Evolutionary conservation across 306 rosid genomes (phyloP).

Genomic region (Prunus persica): Prunus_persica_NCBIv2 NC_034012.1:3644001-3644500

Average conservation of each 20-base stretch:
- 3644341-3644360: background rate
- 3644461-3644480: background rate
- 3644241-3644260: conserved; percentile 58
- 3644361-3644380: background rate
- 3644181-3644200: conserved; percentile 84
- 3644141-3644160: conserved; percentile 96
- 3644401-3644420: conserved; percentile 4
- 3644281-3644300: background rate
- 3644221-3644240: conserved; percentile 44
- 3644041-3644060: background rate
- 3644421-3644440: background rate
- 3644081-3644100: conserved; percentile 58
- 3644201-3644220: conserved; percentile 73
- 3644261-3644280: conserved; percentile 28
- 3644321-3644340: conserved; percentile 1
- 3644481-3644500: background rate
- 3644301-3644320: conserved; percentile 21
- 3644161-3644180: conserved; percentile 58
- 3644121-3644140: conserved; percentile 60
- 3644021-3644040: conserved; percentile 10
- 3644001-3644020: conserved; percentile 41
- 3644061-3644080: conserved; percentile 15
- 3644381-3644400: background rate
- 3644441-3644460: background rate
- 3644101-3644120: conserved; percentile 73